Base-by-base conservation (phyloP, 2,329 filamentous ascomycete genomes). In the Xylaria sp. region DNA sequence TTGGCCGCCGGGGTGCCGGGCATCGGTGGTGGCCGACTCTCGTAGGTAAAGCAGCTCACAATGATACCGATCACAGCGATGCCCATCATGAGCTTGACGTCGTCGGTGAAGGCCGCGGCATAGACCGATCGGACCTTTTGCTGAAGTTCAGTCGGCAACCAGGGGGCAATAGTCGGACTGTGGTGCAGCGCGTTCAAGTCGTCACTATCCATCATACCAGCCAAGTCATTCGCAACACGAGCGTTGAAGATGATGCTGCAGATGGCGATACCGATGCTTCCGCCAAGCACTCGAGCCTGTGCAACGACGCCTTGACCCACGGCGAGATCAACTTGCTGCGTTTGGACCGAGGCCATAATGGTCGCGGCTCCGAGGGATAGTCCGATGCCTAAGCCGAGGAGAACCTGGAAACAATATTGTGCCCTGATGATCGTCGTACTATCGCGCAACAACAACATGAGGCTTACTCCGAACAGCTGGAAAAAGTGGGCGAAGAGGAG, bases 341-440 rank as follows among this genome's bases (percentile, higher is more conserved):
- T 77, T 52, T 84, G 77, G 11, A 84, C 75, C 51, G 80, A 80
- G 2, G 81, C 82, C 66, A 85, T 79, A 59, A 86, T 83, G 0
- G 83, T 84, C 6, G 79, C 79, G 2, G 80, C 78, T 0, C 80
- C 81, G 62, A 85, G 81, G 8, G 79, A 81, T 13, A 86, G 75
- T 0, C 84, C 84, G 13, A 85, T 81, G 0, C 84, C 84, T 0
- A 86, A 71, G 1, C 84, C 84, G 35, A 85, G 80, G 6, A 86
- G 74, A 19, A 79, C 76, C 58, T 85, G 79, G 63, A 79, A 85
- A 2, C 76, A 81, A 60, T 84, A 85, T 56, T 82, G 76, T 0
- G 76, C 72, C 5, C 72, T 74, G 35, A 72, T 70, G 2, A 72
- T 70, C 1, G 73, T 68, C 1, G 68, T 70, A 68, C 68, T 35